Evolutionary conservation across 345 rosid species (phyloP).

Genomic region (Reutealis trisperma): DNA sequence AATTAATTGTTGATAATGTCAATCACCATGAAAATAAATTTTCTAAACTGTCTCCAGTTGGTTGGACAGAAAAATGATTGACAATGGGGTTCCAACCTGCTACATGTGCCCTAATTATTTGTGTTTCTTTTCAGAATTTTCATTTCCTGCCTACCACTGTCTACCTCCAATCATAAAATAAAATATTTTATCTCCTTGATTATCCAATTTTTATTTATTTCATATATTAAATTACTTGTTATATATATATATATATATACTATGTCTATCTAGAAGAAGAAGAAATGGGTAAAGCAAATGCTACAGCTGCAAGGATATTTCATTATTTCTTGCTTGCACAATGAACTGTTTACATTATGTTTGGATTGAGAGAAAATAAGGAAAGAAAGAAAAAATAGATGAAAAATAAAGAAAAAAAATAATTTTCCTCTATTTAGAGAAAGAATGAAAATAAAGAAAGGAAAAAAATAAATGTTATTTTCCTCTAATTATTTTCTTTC

Average conservation of each 20-base stretch:
- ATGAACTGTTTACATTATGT: no score
- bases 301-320: no score
- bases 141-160: constrained; percentile 12
- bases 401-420: no score
- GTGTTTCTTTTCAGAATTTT: not conserved
- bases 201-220: not conserved
- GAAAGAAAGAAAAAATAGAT: no score
- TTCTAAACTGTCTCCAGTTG: not conserved
- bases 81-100: constrained; percentile 16
- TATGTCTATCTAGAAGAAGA: not conserved
- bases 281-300: no score
- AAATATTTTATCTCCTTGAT: not conserved
- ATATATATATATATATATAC: no score
- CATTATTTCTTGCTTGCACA: no score
- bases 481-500: no score
- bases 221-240: not conserved
- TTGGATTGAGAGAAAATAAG: no score
- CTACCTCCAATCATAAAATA: not conserved
- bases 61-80: constrained; percentile 13
- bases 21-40: not conserved
- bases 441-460: no score
- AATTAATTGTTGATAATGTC: not conserved
- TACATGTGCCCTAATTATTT: not conserved
- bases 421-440: no score
- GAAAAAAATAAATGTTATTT: no score